Evolutionary conservation across 306 rosid species (phyloP), one percentile per base, ranked within the genome.

Genomic region (Lotus japonicus): DNA sequence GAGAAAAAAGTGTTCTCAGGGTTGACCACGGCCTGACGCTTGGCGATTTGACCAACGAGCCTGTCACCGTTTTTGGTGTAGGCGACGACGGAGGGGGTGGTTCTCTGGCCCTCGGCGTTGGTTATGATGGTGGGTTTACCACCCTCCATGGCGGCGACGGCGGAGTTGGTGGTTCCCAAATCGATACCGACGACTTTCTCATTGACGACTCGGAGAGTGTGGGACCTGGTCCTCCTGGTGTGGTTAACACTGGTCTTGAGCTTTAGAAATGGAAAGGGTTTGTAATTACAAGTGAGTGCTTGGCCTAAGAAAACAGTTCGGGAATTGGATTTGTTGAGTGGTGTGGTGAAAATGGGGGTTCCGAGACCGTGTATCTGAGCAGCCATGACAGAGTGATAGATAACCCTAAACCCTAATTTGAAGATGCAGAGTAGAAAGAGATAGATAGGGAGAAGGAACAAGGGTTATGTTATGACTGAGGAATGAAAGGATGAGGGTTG

Each of bases 51-150:
- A 11, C 97, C 97, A 0, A 91, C 97, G 2, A 91, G 83, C 73
- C 97, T 83, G 26, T 91, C 97, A 13, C 95, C 97, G 69, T 14
- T 86, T 84, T 88, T 91, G 0, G 97, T 88, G 66, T 91, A 91
- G 0, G 97, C 97, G n/a, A 91, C 97, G n/a, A 91, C 97, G 1
- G 97, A 91, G 0, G 97, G 97, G 2, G 95, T 91, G 9, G 95
- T 91, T 49, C 97, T 63, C 81, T 91, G 97, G 0, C 97, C 97
- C 81, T 91, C 97, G 0, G 95, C 95, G 75, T 91, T 91, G 9
- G 95, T 84, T 0, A 91, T 87, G 49, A 91, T 91, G 6, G 97
- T 91, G 3, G 97, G 97, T 48, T 86, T 78, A 0, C 97, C 97
- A 0, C 97, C 97, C 68, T 92, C 97, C 91, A 89, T 89, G 46